These are phyloP conservation scores for Cladophialophora chaetospira DNA, from an alignment of 2,329 filamentous ascomycete species.

Conservation along the genomic window DNA sequence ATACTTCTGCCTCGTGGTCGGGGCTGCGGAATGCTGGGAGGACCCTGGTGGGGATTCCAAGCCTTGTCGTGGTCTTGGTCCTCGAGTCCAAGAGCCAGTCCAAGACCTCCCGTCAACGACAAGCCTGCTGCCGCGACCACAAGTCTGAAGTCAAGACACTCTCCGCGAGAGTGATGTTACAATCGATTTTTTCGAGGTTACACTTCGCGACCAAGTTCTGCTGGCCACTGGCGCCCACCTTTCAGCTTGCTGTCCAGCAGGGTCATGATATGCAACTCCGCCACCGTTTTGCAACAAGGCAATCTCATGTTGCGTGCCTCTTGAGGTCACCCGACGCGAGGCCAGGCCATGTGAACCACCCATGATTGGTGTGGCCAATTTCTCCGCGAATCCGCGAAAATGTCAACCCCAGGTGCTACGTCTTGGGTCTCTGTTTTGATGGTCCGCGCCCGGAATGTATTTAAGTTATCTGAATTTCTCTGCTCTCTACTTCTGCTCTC, in stretches of 20 bases:
- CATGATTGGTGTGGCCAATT: not conserved
- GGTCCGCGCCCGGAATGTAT: conserved; percentile 1
- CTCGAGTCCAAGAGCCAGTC: conserved; percentile 2
- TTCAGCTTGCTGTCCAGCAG: conserved; percentile 1
- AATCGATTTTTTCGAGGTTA: conserved; percentile 3
- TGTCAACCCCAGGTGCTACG: not conserved
- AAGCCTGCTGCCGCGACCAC: conserved; percentile 4
- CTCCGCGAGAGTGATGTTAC: not conserved
- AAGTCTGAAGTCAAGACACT: conserved; percentile 1
- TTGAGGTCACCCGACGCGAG: not conserved
- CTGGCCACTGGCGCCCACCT: not conserved
- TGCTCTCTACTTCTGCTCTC: not conserved
- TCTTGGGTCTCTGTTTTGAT: conserved; percentile 1
- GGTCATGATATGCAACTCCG: not conserved
- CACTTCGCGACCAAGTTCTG: conserved; percentile 1
- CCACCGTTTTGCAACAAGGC: not conserved
- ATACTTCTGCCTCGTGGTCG: not conserved
- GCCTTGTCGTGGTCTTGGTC: conserved; percentile 14
- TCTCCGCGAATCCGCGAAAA: not conserved
- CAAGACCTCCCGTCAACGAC: conserved; percentile 8
- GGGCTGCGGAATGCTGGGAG: conserved; percentile 6
- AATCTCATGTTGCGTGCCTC: conserved; percentile 1
- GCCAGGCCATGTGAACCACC: not conserved
- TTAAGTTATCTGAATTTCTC: not conserved
- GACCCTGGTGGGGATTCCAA: conserved; percentile 6